Conservation (phyloP, 2,329 filamentous ascomycete species). For the Reticulascus tulasneorum region DNA sequence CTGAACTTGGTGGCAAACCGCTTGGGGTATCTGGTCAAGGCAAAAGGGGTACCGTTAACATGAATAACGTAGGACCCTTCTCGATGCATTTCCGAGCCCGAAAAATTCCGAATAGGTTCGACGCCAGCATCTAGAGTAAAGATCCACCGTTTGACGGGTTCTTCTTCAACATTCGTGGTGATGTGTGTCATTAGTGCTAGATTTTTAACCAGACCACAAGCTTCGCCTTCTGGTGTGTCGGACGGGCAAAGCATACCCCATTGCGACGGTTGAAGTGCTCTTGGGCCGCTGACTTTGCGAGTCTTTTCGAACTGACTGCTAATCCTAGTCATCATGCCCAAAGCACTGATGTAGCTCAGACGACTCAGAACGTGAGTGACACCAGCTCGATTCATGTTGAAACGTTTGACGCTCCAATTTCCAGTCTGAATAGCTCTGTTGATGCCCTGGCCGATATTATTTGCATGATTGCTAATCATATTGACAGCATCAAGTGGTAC, state of each 20-base stretch:
- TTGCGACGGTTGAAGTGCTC: slow-evolving; percentile 93
- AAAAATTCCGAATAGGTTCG: slow-evolving; percentile 64
- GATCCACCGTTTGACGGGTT: slow-evolving; percentile 79
- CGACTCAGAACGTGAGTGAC: slow-evolving; percentile 95
- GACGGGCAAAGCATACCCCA: slow-evolving; percentile 98
- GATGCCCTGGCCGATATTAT: slow-evolving; percentile 86
- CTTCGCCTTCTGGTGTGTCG: slow-evolving; percentile 97
- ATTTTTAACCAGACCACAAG: slow-evolving; percentile 97
- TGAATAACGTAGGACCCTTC: slow-evolving; percentile 86
- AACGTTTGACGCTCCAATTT: slow-evolving; percentile 97
- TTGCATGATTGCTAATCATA: slow-evolving; percentile 79
- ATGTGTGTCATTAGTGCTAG: slow-evolving; percentile 98
- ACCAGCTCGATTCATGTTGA: slow-evolving; percentile 96
- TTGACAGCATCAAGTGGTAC: slow-evolving; percentile 83
- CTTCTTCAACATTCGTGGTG: slow-evolving; percentile 92
- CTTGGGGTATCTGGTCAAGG: slow-evolving; percentile 80
- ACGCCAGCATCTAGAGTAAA: slow-evolving; percentile 85
- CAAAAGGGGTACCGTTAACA: slow-evolving; percentile 92
- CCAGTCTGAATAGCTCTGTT: slow-evolving; percentile 95
- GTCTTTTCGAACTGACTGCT: slow-evolving; percentile 99
- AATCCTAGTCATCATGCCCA: slow-evolving; percentile 99
- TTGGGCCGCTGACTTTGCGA: slow-evolving; percentile 89
- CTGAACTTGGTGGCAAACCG: slow-evolving; percentile 82
- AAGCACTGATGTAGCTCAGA: slow-evolving; percentile 90
- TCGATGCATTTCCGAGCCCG: slow-evolving; percentile 80